Evolutionary conservation across 2,329 filamentous ascomycete genomes (phyloP), one percentile per base, ranked within the genome.

Genomic region (Colletotrichum cuscutae): DNA sequence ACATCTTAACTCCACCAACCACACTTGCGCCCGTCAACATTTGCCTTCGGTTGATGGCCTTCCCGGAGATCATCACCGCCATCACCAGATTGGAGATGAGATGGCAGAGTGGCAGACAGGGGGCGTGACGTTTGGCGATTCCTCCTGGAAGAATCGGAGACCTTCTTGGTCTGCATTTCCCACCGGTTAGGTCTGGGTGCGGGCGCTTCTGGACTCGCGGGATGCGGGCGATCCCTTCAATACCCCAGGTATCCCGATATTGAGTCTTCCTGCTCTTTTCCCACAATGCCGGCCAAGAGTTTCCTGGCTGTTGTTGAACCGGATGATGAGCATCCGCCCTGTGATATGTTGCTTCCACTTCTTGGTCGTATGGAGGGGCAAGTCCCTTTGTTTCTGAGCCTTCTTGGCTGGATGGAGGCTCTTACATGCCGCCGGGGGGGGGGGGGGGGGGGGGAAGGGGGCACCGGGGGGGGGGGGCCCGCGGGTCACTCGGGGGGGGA

Each of bases 1-100:
- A 35, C 56, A 71, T 62, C 52, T 37, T 15, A 30, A 63, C 57
- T 56, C 65, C 59, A 64, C 65, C 65, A 69, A 72, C 65, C 66
- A 46, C 32, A 26, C 24, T 22, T 35, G 19, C 22, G 13, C 24
- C 26, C 28, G 32, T 62, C 61, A n/a, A 52, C 42, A 30, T 22
- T 62, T 26, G n/a, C 56, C 46, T 46, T 66, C 67, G 71, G 71
- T 66, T 53, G 56, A 71, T 66, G 49, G 49, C 57, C 56, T 59
- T 73, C 49, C 71, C 57, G 71, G 67, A 28, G 71, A 73, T 73
- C 71, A 42, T 52, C 61, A 58, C 54, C 24, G 24, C 35, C 65
- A 32, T 71, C 35, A 53, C 57, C 28, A 35, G 49, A 26, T 37
- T 52, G 7, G 61, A 73, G 56, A 62, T 66, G 56, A 62, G 59